Evolutionary conservation across 345 rosid genomes (phyloP).

Genomic region (Heritiera littoralis): DNA sequence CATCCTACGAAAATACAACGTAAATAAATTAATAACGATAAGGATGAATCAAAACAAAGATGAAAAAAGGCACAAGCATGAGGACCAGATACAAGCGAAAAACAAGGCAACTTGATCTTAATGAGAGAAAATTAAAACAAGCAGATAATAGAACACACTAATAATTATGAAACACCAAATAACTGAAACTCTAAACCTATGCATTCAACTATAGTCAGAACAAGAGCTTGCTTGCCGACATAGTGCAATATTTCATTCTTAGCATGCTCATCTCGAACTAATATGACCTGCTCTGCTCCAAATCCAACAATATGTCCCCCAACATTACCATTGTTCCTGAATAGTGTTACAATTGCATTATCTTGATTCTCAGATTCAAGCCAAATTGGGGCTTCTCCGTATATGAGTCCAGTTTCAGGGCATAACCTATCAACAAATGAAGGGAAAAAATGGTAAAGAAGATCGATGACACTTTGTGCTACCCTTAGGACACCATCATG

Average conservation of each 20-base stretch:
- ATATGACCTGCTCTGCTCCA: conserved; percentile 55
- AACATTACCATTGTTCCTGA: conserved; percentile 33
- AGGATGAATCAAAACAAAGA: neutral
- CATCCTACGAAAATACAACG: conserved; percentile 38
- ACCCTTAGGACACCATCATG: no score
- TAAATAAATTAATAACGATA: neutral
- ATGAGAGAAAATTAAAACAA: neutral
- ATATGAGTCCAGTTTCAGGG: conserved; percentile 41
- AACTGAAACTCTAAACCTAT: conserved; percentile 63
- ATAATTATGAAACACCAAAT: neutral
- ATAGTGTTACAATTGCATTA: conserved; percentile 43
- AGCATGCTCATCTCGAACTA: conserved; percentile 46
- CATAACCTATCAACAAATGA: conserved; percentile 37
- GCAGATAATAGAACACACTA: neutral
- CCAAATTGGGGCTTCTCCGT: conserved; percentile 53
- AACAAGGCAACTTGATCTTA: neutral
- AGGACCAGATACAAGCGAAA: neutral
- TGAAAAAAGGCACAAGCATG: neutral
- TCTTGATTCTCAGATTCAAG: conserved; percentile 38
- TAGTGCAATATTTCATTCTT: conserved; percentile 29
- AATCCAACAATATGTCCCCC: conserved; percentile 36
- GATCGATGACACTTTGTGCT: no score
- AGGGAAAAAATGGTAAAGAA: neutral
- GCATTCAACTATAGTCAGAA: conserved; percentile 47
- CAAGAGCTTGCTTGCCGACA: conserved; percentile 56